These are phyloP conservation scores for Helichrysum umbraculigerum DNA, from an alignment of 129 eudicot genomes.

Conservation along the genomic window DNA sequence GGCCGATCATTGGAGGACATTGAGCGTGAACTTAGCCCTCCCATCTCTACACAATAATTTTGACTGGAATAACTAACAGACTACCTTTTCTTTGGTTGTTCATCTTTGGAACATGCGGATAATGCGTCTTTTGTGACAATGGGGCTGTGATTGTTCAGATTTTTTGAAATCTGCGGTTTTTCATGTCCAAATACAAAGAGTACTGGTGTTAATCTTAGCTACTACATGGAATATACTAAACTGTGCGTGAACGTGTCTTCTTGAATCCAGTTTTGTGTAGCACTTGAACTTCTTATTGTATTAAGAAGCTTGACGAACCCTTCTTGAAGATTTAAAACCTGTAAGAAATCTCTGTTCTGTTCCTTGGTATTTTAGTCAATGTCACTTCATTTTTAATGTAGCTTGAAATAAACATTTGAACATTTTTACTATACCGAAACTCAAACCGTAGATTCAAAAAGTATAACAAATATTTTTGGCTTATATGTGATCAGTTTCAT, in stretches of 20 bases:
- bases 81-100: slow-evolving; percentile 14
- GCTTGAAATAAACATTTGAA: background rate
- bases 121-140: background rate
- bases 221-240: background rate
- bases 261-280: slow-evolving; percentile 15
- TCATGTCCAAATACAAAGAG: background rate
- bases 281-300: background rate
- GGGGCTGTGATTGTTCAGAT: slow-evolving; percentile 3
- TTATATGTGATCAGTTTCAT: background rate
- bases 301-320: background rate
- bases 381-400: background rate
- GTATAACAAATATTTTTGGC: background rate
- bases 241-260: background rate
- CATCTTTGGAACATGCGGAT: background rate
- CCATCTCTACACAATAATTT: slow-evolving; percentile 26
- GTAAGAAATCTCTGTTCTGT: background rate
- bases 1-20: slow-evolving; percentile 95
- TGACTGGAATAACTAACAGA: slow-evolving; percentile 16
- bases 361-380: background rate
- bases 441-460: background rate
- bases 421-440: background rate
- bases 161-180: background rate
- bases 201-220: background rate
- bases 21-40: slow-evolving; percentile 73
- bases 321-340: background rate